Evolutionary conservation across 768 basidiomycete genomes (phyloP), one percentile per base, ranked within the genome.

Genomic region (Antrodiella citrinella): DNA sequence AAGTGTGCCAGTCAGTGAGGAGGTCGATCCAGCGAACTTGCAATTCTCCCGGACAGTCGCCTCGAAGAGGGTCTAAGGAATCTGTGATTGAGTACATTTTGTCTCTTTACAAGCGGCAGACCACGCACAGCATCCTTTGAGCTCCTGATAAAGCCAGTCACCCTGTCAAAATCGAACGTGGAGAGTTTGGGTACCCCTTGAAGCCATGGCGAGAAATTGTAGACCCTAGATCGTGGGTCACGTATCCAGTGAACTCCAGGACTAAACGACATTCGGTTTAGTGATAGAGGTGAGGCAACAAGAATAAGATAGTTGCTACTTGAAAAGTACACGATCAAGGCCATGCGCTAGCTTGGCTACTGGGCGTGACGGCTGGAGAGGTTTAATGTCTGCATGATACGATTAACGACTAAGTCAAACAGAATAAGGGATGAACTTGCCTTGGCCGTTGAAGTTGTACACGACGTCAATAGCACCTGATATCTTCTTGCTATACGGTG

Each of bases 211-310:
- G 81, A 65, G 61, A 91, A 97, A 60, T 94, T 94, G 68, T 88
- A 94, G 12, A 91, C 84, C 4, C 80, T 75, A 0, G 91, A 87
- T 15, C 87, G 75, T 0, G 91, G 88, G 61, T 98, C 92, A 58
- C 82, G 81, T 2, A 96, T 67, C 84, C 90, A 90, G 57, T 92
- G 89, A 0, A 94, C 84, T 9, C 90, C 89, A 3, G 87, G 89
- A 57, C 93, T 96, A 26, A 21, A 3, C 19, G 21, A 18, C 22
- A 46, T 21, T 53, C 30, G 19, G 12, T 47, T 13, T 21, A 25
- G 25, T 50, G 15, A n/a, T 18, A 21, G n/a, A 43, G n/a, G n/a
- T n/a, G n/a, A n/a, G n/a, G n/a, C n/a, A n/a, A n/a, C n/a, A n/a
- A n/a, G n/a, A n/a, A 51, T 11, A 10, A 35, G 11, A 20, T 4